Percentiles rank a stretch among this genome's conserved stretches.
Evolutionary conservation across 2,329 filamentous ascomycete genomes (phyloP).

Genomic region (Aspergillus cejpii): DNA sequence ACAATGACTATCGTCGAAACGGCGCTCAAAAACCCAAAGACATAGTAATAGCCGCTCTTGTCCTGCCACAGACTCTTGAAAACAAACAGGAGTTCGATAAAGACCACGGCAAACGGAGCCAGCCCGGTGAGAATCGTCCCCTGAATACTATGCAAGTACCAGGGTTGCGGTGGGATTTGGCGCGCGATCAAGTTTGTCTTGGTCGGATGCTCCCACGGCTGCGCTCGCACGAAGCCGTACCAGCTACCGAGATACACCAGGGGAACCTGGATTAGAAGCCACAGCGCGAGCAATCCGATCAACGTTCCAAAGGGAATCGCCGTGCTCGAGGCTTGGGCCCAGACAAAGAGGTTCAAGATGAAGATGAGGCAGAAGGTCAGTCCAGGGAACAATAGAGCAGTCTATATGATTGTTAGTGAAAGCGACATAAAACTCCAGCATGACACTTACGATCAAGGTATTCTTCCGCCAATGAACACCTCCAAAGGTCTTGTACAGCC

Average conservation of each 20-base stretch:
- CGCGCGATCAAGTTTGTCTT: slow-evolving; percentile 66
- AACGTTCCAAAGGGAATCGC: slow-evolving; percentile 78
- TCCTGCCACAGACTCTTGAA: slow-evolving; percentile 86
- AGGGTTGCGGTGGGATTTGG: slow-evolving; percentile 66
- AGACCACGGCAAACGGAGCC: slow-evolving; percentile 78
- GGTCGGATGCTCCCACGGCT: slow-evolving; percentile 73
- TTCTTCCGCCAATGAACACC: slow-evolving; percentile 70
- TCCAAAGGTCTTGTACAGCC: slow-evolving; percentile 76
- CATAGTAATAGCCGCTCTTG: slow-evolving; percentile 86
- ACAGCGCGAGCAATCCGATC: slow-evolving; percentile 64
- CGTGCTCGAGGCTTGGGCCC: slow-evolving; percentile 82
- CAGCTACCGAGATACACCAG: slow-evolving; percentile 75
- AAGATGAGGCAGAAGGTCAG: slow-evolving; percentile 68
- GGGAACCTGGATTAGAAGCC: slow-evolving; percentile 79
- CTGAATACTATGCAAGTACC: slow-evolving; percentile 62
- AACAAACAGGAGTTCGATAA: slow-evolving; percentile 79
- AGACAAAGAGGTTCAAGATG: slow-evolving; percentile 79
- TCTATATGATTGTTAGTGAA: slow-evolving; percentile 37
- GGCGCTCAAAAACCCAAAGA: slow-evolving; percentile 76
- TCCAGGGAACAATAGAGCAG: slow-evolving; percentile 71
- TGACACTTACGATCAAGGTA: slow-evolving; percentile 52
- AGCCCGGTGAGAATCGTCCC: slow-evolving; percentile 66
- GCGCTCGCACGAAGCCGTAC: slow-evolving; percentile 62
- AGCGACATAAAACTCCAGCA: background rate
- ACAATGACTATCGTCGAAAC: slow-evolving; percentile 66